phyloP scores from a whole-genome alignment of 176 grass and related monocot genomes.

The Ampelocalamus luodianensis region DNA sequence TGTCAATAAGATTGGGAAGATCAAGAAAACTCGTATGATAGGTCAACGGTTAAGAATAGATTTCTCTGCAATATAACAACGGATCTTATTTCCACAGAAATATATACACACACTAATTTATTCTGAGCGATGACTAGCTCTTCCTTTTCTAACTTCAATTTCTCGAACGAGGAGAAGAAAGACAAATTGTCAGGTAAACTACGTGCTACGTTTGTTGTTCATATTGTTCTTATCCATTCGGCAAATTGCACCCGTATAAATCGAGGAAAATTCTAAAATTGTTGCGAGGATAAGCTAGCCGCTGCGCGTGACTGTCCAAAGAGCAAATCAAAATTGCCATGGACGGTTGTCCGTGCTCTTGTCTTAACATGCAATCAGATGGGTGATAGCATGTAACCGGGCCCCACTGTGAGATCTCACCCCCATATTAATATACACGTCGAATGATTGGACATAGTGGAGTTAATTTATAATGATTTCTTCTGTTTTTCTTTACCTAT shows the following conservation, averaged over 20 bases:
- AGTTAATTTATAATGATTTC: not conserved
- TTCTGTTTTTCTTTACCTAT: not conserved
- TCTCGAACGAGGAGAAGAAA: not conserved
- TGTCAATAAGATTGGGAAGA: no score
- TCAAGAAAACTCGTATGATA: no score
- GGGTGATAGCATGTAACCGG: not conserved
- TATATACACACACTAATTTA: not conserved
- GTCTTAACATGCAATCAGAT: conserved; percentile 35
- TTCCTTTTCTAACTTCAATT: not conserved
- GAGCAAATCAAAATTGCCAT: conserved; percentile 32
- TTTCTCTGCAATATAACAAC: no score
- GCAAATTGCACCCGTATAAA: not conserved
- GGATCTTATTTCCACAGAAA: no score
- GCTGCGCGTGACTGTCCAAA: conserved; percentile 32
- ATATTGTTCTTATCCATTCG: conserved; percentile 1
- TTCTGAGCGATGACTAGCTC: not conserved
- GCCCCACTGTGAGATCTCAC: conserved; percentile 38
- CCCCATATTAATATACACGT: conserved; percentile 1
- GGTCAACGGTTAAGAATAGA: no score
- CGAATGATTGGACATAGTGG: not conserved
- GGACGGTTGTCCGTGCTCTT: conserved; percentile 36
- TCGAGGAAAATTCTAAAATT: not conserved
- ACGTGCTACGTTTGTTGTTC: conserved; percentile 21
- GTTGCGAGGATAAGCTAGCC: conserved; percentile 22
- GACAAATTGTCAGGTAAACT: not conserved